Conservation (phyloP, 306 rosid species). For the Citrullus mucosospermus region DNA sequence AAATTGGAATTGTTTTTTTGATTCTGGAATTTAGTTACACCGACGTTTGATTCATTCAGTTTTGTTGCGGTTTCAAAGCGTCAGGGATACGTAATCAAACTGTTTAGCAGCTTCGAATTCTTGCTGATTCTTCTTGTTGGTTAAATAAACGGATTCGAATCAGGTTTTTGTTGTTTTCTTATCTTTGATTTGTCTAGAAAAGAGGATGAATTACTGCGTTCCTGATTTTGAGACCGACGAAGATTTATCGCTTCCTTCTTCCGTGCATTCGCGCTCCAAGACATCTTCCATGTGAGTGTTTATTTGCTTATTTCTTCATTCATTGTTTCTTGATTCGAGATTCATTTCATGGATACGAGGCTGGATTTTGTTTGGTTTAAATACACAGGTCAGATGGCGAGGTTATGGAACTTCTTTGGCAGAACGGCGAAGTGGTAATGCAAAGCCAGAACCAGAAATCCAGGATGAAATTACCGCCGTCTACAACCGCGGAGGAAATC, state of each 20-base stretch:
- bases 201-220: constrained; percentile 48
- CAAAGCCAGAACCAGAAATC: constrained; percentile 47
- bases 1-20: not conserved
- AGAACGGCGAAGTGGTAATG: constrained; percentile 51
- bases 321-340: not conserved
- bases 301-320: not conserved
- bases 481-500: constrained; percentile 18
- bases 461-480: constrained; percentile 12
- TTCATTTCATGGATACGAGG: not conserved
- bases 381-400: constrained; percentile 45
- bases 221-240: constrained; percentile 52
- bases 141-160: no score
- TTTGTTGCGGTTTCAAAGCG: not conserved
- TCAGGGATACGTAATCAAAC: not conserved
- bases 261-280: constrained; percentile 11
- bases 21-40: not conserved
- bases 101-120: not conserved
- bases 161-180: not conserved
- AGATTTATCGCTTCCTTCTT: constrained; percentile 19
- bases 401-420: constrained; percentile 68
- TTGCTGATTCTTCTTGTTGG: not conserved
- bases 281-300: constrained; percentile 27
- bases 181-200: no score
- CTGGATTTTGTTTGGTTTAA: not conserved
- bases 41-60: not conserved